A percentile compares a stretch with the other conserved stretches of the same genome.
Conservation (phyloP, 495 filamentous ascomycete genomes). For the Mytilinidion resinicola region DNA sequence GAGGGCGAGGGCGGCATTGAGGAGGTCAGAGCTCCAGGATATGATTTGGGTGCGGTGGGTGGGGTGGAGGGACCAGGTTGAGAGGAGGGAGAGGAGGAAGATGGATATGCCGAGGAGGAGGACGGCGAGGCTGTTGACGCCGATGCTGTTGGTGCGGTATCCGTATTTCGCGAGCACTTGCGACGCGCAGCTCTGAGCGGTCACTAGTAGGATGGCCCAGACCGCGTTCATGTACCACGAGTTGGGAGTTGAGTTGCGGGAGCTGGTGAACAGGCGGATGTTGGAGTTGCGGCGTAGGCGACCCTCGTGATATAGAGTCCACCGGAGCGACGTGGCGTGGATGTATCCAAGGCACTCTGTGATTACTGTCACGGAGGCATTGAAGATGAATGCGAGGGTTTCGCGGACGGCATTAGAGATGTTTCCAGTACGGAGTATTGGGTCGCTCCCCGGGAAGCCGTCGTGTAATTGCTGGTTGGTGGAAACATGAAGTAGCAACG, state of each 20-base stretch:
- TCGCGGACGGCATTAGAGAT: too few relatives aligned
- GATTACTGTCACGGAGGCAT: conserved; percentile 34
- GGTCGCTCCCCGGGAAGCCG: too few relatives aligned
- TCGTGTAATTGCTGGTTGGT: too few relatives aligned
- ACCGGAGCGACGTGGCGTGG: conserved; percentile 39
- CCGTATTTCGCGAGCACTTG: conserved; percentile 29
- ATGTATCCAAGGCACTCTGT: conserved; percentile 40
- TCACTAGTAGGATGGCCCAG: conserved; percentile 25
- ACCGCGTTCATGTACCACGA: conserved; percentile 30
- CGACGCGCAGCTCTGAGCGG: conserved; percentile 34
- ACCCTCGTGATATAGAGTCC: conserved; percentile 39
- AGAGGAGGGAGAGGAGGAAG: conserved; percentile 32
- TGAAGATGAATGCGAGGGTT: conserved; percentile 1
- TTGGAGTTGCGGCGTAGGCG: conserved; percentile 43
- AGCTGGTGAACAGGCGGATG: conserved; percentile 37
- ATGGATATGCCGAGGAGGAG: conserved; percentile 37
- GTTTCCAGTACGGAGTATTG: too few relatives aligned
- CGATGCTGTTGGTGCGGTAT: conserved; percentile 28
- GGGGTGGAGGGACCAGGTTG: conserved; percentile 37
- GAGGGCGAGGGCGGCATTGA: conserved; percentile 28
- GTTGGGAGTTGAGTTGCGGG: conserved; percentile 24
- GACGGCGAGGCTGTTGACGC: conserved; percentile 35
- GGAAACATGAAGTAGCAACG: too few relatives aligned
- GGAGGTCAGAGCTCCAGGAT: conserved; percentile 30
- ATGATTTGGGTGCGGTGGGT: conserved; percentile 18